Conservation (phyloP, 192 early-diverging fungal genomes). For the Coemansia sp. region DNA sequence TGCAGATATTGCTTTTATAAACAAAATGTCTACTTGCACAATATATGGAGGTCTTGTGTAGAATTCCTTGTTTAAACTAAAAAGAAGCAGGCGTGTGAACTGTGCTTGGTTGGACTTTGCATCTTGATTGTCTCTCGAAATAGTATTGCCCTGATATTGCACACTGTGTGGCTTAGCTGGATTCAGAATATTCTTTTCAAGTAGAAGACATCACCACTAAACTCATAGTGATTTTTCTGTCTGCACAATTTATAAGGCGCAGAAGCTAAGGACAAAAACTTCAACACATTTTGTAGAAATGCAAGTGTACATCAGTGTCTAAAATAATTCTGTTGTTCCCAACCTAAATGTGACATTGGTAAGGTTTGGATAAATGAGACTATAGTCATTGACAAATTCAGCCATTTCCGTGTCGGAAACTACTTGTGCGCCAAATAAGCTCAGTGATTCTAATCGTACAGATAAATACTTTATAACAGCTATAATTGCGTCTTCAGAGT, state of each 20-base stretch:
- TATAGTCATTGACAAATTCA: conserved; percentile 10
- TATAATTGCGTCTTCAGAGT: not conserved
- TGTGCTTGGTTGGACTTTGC: not conserved
- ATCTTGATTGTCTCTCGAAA: not conserved
- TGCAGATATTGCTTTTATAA: not conserved
- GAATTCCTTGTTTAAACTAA: not conserved
- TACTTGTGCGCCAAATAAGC: conserved; percentile 9
- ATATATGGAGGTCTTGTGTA: not conserved
- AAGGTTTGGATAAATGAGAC: conserved; percentile 3
- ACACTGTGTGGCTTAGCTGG: not conserved
- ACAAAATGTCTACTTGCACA: not conserved
- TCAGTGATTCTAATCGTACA: conserved; percentile 3
- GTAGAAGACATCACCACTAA: not conserved
- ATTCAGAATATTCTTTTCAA: not conserved
- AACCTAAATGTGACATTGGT: conserved; percentile 4
- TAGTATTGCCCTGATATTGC: not conserved
- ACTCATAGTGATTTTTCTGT: not conserved
- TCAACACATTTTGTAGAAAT: not conserved
- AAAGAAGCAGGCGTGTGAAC: not conserved
- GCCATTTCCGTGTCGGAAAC: conserved; percentile 3
- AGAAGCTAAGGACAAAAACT: not conserved
- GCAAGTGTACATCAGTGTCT: not conserved
- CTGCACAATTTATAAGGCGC: not conserved
- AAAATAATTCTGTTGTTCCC: not conserved
- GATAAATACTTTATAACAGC: conserved; percentile 11